phyloP scores from a whole-genome alignment of 306 rosid species.

The Elaeagnus macrophylla region DNA sequence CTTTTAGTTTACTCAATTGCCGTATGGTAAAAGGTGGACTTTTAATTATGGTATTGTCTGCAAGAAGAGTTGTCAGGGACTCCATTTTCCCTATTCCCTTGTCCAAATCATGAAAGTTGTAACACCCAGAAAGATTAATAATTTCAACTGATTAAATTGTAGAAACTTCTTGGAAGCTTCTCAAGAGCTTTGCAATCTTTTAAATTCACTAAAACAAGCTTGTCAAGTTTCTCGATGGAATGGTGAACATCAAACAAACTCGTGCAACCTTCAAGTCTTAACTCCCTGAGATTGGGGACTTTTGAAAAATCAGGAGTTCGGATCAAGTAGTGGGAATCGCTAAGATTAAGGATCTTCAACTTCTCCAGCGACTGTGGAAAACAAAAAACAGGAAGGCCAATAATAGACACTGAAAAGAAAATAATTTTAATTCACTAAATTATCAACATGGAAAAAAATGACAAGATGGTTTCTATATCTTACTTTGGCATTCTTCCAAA shows the following conservation, averaged over 20 bases:
- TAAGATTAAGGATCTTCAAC: too few relatives aligned
- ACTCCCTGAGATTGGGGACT: conserved; percentile 32
- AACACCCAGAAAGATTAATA: conserved; percentile 37
- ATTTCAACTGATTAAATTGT: conserved; percentile 24
- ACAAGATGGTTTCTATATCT: too few relatives aligned
- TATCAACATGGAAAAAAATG: too few relatives aligned
- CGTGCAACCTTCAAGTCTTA: conserved; percentile 22
- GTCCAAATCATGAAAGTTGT: conserved; percentile 18
- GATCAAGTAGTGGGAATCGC: too few relatives aligned
- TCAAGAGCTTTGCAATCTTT: too few relatives aligned
- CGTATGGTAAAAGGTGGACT: conserved; percentile 17
- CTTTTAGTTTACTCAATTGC: conserved; percentile 14
- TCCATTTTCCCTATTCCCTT: too few relatives aligned
- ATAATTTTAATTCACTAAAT: too few relatives aligned
- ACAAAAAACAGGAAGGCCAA: background rate
- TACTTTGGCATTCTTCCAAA: too few relatives aligned
- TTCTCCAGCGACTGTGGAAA: too few relatives aligned
- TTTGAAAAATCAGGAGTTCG: too few relatives aligned
- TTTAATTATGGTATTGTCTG: conserved; percentile 27
- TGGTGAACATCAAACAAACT: conserved; percentile 5
- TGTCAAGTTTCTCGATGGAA: conserved; percentile 22
- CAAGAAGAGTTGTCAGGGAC: conserved; percentile 29
- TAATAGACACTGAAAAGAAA: background rate
- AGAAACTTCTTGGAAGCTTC: conserved; percentile 19
- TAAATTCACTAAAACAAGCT: too few relatives aligned